Evolutionary conservation across 345 rosid species (phyloP), one percentile per base, ranked within the genome.

Genomic region (Geranium rotundifolium): DNA sequence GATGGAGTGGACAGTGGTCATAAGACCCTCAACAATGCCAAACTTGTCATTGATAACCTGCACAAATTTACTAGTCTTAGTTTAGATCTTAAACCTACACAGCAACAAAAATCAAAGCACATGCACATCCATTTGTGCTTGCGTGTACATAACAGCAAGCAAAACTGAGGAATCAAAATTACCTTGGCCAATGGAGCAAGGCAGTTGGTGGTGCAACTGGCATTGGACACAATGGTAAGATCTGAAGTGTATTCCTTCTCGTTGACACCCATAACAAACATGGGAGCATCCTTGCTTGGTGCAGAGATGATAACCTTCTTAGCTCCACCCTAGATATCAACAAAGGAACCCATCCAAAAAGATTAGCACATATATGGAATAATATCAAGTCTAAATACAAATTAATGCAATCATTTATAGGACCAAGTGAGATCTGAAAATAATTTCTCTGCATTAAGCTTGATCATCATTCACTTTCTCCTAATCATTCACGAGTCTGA

Each of bases 151-250:
- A 1, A 34, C 17, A 54, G 27, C 17, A 50, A 17, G 19, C 56
- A n/a, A 10, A 50, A 46, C 1, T 46, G 16, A 14, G 29, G 41
- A 17, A 15, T 29, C 7, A 31, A 62, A 52, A 17, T 27, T 30
- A 80, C 89, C 85, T 84, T 84, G 46, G 90, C 90, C 76, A 84
- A 75, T 19, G 86, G 87, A 57, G 90, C 90, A 29, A 85, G 90
- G 60, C 90, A 85, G 74, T 85, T 85, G 63, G 90, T 85, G n/a
- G 90, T 85, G 85, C 87, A 85, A 75, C 90, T 85, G 63, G 87
- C 90, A 61, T 85, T 85, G 64, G 87, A 82, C 39, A 82, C 84
- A 49, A 85, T 72, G 58, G 71, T 7, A 18, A 85, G 78, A 34
- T 80, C 84, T 19, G 80, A 17, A 46, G 75, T 77, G 77, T 80